Conservation (phyloP, 169 alveolate genomes). For the Amoebophrya sp. region DNA sequence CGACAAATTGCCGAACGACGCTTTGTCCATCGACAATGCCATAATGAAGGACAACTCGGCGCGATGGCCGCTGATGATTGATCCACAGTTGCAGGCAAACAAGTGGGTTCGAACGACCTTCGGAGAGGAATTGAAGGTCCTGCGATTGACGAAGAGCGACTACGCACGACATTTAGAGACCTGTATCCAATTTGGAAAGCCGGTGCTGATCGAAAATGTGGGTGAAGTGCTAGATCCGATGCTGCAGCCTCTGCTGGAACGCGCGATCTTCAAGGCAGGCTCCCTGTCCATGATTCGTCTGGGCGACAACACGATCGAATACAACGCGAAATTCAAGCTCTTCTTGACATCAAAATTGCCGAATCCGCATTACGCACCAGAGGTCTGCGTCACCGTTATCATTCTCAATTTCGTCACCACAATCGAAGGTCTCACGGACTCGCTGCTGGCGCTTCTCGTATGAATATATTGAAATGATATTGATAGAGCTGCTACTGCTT, state of each 20-base stretch:
- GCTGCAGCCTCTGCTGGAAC: constrained; percentile 85
- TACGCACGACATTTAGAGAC: constrained; percentile 65
- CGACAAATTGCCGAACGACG: constrained; percentile 67
- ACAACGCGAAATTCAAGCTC: constrained; percentile 79
- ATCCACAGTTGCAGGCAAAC: constrained; percentile 71
- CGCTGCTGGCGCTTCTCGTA: constrained; percentile 71
- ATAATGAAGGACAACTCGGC: constrained; percentile 55
- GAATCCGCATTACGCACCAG: constrained; percentile 93
- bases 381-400: constrained; percentile 81
- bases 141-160: constrained; percentile 59
- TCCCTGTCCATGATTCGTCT: constrained; percentile 69
- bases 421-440: constrained; percentile 79
- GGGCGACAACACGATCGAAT: constrained; percentile 83
- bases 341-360: constrained; percentile 85
- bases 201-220: constrained; percentile 87
- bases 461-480: no score
- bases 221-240: constrained; percentile 90
- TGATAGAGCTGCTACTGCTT: no score
- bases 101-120: constrained; percentile 64
- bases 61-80: constrained; percentile 67
- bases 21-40: constrained; percentile 60
- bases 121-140: constrained; percentile 62
- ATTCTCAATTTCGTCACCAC: constrained; percentile 90
- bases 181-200: constrained; percentile 74
- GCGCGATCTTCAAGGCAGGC: constrained; percentile 76